A percentile compares a stretch with the other conserved stretches of the same genome.
Conservation (phyloP, 257 asterid genomes). For the Nicotiana undulata region DNA sequence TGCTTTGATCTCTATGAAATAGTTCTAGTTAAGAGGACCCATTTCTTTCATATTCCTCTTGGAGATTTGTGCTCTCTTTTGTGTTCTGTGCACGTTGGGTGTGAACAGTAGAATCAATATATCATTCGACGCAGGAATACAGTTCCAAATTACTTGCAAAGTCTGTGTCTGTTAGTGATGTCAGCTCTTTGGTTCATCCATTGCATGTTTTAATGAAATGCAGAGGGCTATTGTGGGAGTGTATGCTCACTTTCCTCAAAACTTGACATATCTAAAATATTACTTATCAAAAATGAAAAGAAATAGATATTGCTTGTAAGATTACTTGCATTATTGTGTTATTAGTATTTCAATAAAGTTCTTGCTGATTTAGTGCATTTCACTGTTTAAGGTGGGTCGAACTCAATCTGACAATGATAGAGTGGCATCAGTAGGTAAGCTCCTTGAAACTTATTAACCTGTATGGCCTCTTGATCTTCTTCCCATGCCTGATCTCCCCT, state of each 20-base stretch:
- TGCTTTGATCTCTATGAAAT: neutral
- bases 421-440: neutral
- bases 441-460: neutral
- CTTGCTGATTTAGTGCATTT: neutral
- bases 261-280: neutral
- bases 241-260: neutral
- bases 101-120: neutral
- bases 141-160: neutral
- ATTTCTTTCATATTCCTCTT: neutral
- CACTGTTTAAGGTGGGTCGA: slow-evolving; percentile 1
- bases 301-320: neutral
- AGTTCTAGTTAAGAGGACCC: neutral
- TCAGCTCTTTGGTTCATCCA: neutral
- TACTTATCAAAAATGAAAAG: neutral
- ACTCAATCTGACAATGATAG: slow-evolving; percentile 3
- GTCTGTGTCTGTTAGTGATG: neutral
- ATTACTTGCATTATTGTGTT: neutral
- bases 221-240: neutral
- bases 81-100: neutral
- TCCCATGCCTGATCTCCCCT: neutral
- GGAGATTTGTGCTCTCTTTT: neutral
- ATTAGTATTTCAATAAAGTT: neutral
- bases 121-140: neutral
- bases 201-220: neutral
- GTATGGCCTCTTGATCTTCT: neutral